Evolutionary conservation across 1,284 basidiomycete species (phyloP).

Genomic region (Tetrapyrgos nigripes): DNA sequence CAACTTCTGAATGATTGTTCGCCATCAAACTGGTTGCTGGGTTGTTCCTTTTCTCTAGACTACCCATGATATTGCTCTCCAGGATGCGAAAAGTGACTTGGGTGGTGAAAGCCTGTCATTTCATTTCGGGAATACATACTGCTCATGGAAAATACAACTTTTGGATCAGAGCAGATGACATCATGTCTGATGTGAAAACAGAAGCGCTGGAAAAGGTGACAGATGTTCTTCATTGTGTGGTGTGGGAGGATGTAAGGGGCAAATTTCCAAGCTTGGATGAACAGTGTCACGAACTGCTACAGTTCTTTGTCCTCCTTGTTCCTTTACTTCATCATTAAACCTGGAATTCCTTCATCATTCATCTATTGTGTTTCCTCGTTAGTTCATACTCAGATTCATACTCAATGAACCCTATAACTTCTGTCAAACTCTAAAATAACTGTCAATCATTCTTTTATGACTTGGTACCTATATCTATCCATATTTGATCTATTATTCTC

Average conservation of each 20-base stretch:
- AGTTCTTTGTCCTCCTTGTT: no score
- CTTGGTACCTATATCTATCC: no score
- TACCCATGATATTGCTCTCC: conserved; percentile 29
- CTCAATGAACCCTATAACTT: no score
- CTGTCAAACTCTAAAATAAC: no score
- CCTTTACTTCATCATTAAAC: no score
- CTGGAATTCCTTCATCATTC: no score
- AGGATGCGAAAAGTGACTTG: conserved; percentile 29
- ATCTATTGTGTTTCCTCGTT: no score
- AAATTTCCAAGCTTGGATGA: conserved; percentile 1
- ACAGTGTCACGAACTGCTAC: no score
- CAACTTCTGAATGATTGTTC: conserved; percentile 28
- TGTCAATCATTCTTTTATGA: no score
- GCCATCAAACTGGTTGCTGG: conserved; percentile 32
- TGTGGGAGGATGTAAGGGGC: background rate
- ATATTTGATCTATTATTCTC: no score
- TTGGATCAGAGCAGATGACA: conserved; percentile 29
- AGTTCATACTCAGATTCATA: no score
- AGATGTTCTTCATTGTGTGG: conserved; percentile 2
- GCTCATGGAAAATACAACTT: conserved; percentile 26
- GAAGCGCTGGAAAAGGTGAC: conserved; percentile 25
- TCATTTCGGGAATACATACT: conserved; percentile 28
- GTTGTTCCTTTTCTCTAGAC: conserved; percentile 26
- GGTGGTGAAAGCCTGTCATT: conserved; percentile 30
- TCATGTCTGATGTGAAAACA: conserved; percentile 18